Base-by-base conservation (phyloP, 2,329 filamentous ascomycete genomes). In the Myriangium duriaei region DNA sequence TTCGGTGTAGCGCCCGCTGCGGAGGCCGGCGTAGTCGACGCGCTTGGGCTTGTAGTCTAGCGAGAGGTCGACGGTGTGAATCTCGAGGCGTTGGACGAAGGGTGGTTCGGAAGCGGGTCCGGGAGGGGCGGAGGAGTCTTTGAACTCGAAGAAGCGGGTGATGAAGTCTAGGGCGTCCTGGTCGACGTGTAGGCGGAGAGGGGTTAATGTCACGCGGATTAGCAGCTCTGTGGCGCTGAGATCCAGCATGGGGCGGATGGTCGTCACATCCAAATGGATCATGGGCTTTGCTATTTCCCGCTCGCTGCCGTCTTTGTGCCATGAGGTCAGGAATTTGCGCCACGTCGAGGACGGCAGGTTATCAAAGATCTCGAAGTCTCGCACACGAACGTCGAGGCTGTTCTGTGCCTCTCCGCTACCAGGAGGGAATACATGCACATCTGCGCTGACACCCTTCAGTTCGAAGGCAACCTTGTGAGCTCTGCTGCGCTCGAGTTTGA, bases 81-180 rank as follows among this genome's bases (percentile, higher is more conserved):
- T 71, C 60, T 96, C 91, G 1, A 85, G 79, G 37, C 91, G 74
- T 55, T 96, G 88, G 1, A 98, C 67, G 58, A 95, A 98, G 3
- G 56, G 55, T 30, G 53, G 50, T 32, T 76, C 76, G 2, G 65
- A 61, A 4, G 65, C 61, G 0, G 71, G 64, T 6, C 63, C 61
- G 18, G 47, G 47, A 11, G 57, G 51, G 1, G 51, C 52, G 2
- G 64, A 64, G 29, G 87, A 81, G 49, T 95, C 86, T 53, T 94
- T 92, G 68, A 98, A 98, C 51, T 93, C 87, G 51, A 98, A 98
- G 65, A 98, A 98, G 2, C 91, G 77, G 1, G 82, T 93, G 54
- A 98, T 83, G 55, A 98, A 98, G 55, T 98, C 91, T 3, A 98
- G 71, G 1, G 91, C 88, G 59, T 98, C 91, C 59, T 98, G 91